Percentiles rank a stretch among this genome's conserved stretches.
Conservation (phyloP, 345 rosid species). For the Bruguiera parviflora region DNA sequence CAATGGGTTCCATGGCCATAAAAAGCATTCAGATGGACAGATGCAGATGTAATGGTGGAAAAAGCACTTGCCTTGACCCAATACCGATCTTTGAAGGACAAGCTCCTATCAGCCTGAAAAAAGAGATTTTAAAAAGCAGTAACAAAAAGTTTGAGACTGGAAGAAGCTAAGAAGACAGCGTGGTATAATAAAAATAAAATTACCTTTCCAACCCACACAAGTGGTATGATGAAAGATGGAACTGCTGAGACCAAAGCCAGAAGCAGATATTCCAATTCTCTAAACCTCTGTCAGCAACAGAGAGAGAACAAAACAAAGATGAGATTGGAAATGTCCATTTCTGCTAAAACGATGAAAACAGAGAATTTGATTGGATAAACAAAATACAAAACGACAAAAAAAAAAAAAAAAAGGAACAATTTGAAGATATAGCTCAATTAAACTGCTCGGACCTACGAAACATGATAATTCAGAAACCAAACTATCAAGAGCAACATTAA, state of each 20-base stretch:
- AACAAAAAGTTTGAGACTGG: background rate
- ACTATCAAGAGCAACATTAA: too few relatives aligned
- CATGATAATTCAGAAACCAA: too few relatives aligned
- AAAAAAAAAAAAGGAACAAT: too few relatives aligned
- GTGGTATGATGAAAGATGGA: conserved; percentile 73
- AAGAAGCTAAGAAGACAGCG: background rate
- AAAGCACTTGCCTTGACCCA: conserved; percentile 91
- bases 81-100: conserved; percentile 74
- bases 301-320: too few relatives aligned
- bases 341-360: too few relatives aligned
- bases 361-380: too few relatives aligned
- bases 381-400: too few relatives aligned
- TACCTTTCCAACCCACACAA: conserved; percentile 72
- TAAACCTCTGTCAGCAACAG: conserved; percentile 54
- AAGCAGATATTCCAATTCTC: conserved; percentile 89
- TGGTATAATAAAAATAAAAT: background rate
- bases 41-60: background rate
- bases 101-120: conserved; percentile 61
- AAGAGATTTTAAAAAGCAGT: too few relatives aligned
- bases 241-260: conserved; percentile 72
- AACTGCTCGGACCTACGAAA: too few relatives aligned
- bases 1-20: background rate
- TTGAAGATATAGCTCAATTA: too few relatives aligned
- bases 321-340: too few relatives aligned
- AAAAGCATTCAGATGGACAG: background rate